Conservation (phyloP, 805 yeast species). For the Myxozyma kluyveri region DNA sequence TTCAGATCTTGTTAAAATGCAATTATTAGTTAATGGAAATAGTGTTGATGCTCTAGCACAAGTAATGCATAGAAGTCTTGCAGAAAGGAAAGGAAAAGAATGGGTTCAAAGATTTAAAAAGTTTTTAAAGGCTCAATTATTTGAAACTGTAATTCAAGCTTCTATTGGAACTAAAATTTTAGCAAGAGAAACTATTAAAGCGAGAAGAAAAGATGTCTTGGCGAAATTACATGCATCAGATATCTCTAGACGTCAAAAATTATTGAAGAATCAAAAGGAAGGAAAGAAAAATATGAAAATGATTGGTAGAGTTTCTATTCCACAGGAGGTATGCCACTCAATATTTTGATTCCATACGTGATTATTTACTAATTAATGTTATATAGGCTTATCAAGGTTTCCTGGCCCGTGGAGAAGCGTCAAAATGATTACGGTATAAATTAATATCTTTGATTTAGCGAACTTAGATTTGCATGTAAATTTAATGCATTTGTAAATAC, state of each 20-base stretch:
- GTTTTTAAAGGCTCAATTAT: slow-evolving; percentile 75
- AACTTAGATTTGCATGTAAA: not conserved
- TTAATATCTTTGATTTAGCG: slow-evolving; percentile 5
- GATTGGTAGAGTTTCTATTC: slow-evolving; percentile 69
- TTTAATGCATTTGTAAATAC: not conserved
- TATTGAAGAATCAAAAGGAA: slow-evolving; percentile 83
- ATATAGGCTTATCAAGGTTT: slow-evolving; percentile 32
- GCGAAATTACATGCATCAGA: slow-evolving; percentile 93
- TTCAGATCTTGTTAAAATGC: slow-evolving; percentile 81
- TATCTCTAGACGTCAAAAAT: slow-evolving; percentile 81
- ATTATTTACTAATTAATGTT: not conserved
- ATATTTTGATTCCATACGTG: not conserved
- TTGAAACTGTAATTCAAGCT: slow-evolving; percentile 92
- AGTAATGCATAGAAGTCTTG: slow-evolving; percentile 80
- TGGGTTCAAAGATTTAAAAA: slow-evolving; percentile 82
- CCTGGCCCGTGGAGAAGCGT: slow-evolving; percentile 19
- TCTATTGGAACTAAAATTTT: slow-evolving; percentile 72
- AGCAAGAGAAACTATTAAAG: slow-evolving; percentile 91
- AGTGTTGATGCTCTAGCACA: slow-evolving; percentile 91
- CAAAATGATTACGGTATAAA: no score
- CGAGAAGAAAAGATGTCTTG: slow-evolving; percentile 90
- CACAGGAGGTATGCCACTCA: slow-evolving; percentile 22
- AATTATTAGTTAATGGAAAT: slow-evolving; percentile 81
- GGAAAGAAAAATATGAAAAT: slow-evolving; percentile 85
- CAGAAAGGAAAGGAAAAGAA: slow-evolving; percentile 67